Percentiles rank a stretch among this genome's conserved stretches.
These are phyloP conservation scores for Penicillium herquei DNA, from an alignment of 495 filamentous ascomycete species.

Conservation along the genomic window DNA sequence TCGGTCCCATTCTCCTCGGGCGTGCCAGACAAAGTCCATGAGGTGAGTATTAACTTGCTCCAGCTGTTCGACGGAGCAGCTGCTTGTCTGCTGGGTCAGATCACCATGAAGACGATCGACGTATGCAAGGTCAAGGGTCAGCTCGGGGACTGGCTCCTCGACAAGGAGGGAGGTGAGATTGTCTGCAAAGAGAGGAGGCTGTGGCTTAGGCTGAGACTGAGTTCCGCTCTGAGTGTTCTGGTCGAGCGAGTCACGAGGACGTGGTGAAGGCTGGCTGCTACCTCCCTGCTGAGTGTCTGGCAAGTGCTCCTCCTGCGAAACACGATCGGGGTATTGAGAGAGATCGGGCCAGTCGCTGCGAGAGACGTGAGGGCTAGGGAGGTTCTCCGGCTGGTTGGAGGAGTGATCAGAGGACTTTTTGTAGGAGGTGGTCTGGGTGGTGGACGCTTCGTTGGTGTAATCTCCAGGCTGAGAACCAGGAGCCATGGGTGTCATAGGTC, in stretches of 20 bases:
- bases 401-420: conserved; percentile 62
- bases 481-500: conserved; percentile 70
- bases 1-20: conserved; percentile 76
- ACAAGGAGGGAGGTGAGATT: conserved; percentile 45
- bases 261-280: conserved; percentile 41
- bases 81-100: conserved; percentile 65
- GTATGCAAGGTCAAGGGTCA: conserved; percentile 57
- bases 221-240: conserved; percentile 32
- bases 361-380: conserved; percentile 49
- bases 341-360: conserved; percentile 30
- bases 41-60: conserved; percentile 89
- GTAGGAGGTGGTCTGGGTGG: conserved; percentile 72
- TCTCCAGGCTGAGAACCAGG: conserved; percentile 73
- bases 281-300: conserved; percentile 45
- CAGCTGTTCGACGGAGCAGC: conserved; percentile 87
- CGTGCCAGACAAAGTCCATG: conserved; percentile 85
- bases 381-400: conserved; percentile 51
- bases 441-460: conserved; percentile 82
- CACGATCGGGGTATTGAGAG: conserved; percentile 30
- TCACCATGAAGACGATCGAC: conserved; percentile 55
- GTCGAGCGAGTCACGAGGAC: conserved; percentile 22
- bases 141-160: conserved; percentile 37
- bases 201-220: conserved; percentile 41
- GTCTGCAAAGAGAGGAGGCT: conserved; percentile 47
- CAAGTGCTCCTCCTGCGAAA: conserved; percentile 45